phyloP scores from a whole-genome alignment of 306 rosid species.

The Alnus rubra region DNA sequence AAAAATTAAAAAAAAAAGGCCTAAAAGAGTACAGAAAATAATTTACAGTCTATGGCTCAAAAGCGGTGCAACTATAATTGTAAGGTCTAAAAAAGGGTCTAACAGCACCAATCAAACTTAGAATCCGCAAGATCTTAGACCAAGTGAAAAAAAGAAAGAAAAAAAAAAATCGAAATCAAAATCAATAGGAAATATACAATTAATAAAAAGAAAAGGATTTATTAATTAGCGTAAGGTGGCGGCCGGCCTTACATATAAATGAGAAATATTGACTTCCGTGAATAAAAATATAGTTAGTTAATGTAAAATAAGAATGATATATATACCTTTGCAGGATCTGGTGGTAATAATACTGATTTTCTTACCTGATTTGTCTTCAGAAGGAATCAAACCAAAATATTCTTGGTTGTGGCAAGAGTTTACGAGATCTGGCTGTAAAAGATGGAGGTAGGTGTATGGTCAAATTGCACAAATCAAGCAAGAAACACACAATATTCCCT shows the following conservation, averaged over 20 bases:
- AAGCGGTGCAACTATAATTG: neutral
- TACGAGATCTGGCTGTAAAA: constrained; percentile 12
- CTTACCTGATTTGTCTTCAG: neutral
- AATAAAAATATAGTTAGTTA: neutral
- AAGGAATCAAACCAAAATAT: neutral
- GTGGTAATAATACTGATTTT: neutral
- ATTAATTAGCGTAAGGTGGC: neutral
- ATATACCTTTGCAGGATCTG: constrained; percentile 7
- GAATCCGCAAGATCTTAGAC: constrained; percentile 1
- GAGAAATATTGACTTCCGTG: neutral
- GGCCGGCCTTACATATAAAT: neutral
- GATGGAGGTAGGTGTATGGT: neutral
- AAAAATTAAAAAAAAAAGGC: neutral
- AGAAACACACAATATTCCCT: neutral
- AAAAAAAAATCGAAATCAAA: neutral
- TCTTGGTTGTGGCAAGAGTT: neutral
- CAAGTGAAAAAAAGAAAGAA: neutral
- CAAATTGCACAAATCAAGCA: constrained; percentile 2
- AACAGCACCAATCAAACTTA: neutral
- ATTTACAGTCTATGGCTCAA: neutral
- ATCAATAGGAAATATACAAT: neutral
- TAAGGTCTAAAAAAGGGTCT: neutral
- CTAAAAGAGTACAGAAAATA: neutral
- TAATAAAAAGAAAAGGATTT: neutral
- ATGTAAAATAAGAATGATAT: neutral